Percentiles rank a stretch among this genome's conserved stretches.
phyloP scores from a whole-genome alignment of 2,329 filamentous ascomycete species.

The Epicoccum sorghinum region DNA sequence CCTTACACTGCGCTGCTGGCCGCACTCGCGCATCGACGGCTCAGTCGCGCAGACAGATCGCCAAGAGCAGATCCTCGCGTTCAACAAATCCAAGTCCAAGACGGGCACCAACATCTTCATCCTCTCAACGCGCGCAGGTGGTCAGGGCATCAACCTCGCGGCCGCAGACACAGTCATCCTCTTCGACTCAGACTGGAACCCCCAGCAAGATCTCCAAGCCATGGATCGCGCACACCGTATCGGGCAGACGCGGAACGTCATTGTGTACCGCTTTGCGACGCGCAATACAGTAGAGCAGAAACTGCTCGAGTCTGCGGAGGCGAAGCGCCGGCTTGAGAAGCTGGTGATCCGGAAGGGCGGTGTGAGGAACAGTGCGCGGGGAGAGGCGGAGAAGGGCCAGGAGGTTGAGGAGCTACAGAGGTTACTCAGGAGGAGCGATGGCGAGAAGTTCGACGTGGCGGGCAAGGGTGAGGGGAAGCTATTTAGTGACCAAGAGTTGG shows the following conservation, averaged over 20 bases:
- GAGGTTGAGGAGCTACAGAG: constrained; percentile 57
- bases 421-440: constrained; percentile 67
- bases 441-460: constrained; percentile 64
- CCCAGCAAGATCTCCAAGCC: constrained; percentile 94
- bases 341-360: constrained; percentile 91
- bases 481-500: constrained; percentile 76
- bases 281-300: constrained; percentile 91
- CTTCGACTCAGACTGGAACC: constrained; percentile 92
- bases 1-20: constrained; percentile 78
- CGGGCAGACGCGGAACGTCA: constrained; percentile 87
- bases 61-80: constrained; percentile 56
- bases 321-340: constrained; percentile 90
- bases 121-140: constrained; percentile 87
- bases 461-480: constrained; percentile 67
- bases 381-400: constrained; percentile 45
- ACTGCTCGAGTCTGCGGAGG: constrained; percentile 84
- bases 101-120: constrained; percentile 72
- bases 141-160: constrained; percentile 93
- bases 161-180: constrained; percentile 91
- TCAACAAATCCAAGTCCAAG: constrained; percentile 49
- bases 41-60: constrained; percentile 72
- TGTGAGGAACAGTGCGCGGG: constrained; percentile 64
- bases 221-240: constrained; percentile 96
- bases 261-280: constrained; percentile 92
- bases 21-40: constrained; percentile 88